A percentile compares a stretch with the other conserved stretches of the same genome.
These are phyloP conservation scores for Micromonas pusilla DNA, from an alignment of 139 green algal genomes.

Conservation along the genomic window DNA sequence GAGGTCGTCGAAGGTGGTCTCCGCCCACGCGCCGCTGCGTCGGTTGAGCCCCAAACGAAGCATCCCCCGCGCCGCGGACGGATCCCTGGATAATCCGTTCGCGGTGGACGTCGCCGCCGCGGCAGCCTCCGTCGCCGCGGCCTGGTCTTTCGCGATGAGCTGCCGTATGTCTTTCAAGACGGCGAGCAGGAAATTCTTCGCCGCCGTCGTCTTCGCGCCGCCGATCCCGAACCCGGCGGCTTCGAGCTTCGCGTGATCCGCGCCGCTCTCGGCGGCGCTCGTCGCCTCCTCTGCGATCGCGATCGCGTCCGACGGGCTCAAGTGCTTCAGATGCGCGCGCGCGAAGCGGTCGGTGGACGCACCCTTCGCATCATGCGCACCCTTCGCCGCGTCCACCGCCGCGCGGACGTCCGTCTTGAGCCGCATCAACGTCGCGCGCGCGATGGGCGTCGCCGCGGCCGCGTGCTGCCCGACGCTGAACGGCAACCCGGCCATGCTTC, in stretches of 20 bases:
- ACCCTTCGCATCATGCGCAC: neutral
- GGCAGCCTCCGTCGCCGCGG: constrained; percentile 7
- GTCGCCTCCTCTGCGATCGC: neutral
- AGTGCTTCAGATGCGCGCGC: neutral
- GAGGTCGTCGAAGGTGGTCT: constrained; percentile 16
- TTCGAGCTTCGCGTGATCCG: too few species aligned
- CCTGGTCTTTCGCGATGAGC: neutral
- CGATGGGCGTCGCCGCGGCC: neutral
- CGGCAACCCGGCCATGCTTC: neutral
- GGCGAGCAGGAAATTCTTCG: neutral
- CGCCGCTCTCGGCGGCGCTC: too few species aligned
- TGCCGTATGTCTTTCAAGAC: too few species aligned
- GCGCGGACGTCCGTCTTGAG: neutral
- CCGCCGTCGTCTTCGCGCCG: too few species aligned
- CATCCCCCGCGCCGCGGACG: neutral
- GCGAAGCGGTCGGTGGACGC: neutral
- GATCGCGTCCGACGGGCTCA: neutral
- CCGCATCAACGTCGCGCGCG: constrained; percentile 1
- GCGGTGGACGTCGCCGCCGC: neutral
- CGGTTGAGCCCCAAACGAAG: constrained; percentile 10
- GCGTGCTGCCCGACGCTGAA: constrained; percentile 15
- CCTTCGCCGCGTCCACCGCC: neutral
- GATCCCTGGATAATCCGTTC: neutral
- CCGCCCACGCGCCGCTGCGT: constrained; percentile 7
- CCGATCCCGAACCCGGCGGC: too few species aligned